Evolutionary conservation across 805 yeast species (phyloP).

Genomic region (Cyberlindnera euphorbiae): DNA sequence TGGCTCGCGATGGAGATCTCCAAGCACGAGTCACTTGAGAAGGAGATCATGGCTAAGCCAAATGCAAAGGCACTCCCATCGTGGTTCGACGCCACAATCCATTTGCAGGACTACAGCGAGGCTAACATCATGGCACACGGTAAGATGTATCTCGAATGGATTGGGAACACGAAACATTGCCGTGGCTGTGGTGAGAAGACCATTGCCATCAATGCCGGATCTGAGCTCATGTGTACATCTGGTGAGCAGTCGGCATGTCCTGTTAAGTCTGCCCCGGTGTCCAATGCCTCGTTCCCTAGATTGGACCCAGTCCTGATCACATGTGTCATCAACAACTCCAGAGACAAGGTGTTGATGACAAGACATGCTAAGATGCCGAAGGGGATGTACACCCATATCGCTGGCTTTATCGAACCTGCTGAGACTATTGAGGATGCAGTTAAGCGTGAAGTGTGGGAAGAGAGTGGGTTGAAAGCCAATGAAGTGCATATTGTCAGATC

Average conservation of each 20-base stretch:
- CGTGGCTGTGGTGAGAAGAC: constrained; percentile 78
- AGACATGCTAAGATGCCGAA: constrained; percentile 50
- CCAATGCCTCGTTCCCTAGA: constrained; percentile 90
- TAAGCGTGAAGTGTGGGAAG: constrained; percentile 89
- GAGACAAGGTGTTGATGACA: constrained; percentile 64
- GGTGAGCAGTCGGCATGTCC: constrained; percentile 14
- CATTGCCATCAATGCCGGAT: constrained; percentile 64
- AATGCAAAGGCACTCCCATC: constrained; percentile 11
- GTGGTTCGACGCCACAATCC: constrained; percentile 22
- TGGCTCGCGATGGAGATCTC: constrained; percentile 59
- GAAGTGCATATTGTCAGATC: constrained; percentile 60
- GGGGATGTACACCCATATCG: constrained; percentile 75
- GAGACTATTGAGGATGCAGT: constrained; percentile 90
- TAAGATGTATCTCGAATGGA: constrained; percentile 83
- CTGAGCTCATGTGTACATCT: constrained; percentile 45
- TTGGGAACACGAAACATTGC: constrained; percentile 65
- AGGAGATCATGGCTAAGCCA: constrained; percentile 5
- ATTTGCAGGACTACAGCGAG: constrained; percentile 31
- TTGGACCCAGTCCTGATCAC: constrained; percentile 86
- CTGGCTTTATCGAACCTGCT: constrained; percentile 95
- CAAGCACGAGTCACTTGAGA: constrained; percentile 17
- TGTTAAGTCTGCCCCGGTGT: constrained; percentile 35
- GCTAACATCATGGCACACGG: constrained; percentile 77
- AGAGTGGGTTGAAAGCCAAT: constrained; percentile 65
- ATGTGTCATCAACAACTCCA: constrained; percentile 62